These are phyloP conservation scores for Fusarium nelsonii DNA, from an alignment of 2,329 filamentous ascomycete species.

Conservation along the genomic window DNA sequence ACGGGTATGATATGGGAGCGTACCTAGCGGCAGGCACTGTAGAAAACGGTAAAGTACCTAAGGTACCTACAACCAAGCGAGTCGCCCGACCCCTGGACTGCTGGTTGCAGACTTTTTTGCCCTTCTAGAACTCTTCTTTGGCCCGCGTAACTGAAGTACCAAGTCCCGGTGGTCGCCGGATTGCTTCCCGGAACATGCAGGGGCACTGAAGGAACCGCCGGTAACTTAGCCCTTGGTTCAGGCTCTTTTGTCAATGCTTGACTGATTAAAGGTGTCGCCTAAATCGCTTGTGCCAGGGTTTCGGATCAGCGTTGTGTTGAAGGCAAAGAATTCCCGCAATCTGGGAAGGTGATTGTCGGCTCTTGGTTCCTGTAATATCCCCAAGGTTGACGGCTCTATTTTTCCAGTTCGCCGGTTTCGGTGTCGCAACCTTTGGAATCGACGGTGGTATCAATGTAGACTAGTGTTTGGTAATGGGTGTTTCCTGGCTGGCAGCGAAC, in stretches of 20 bases:
- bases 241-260: slow-evolving; percentile 30
- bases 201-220: slow-evolving; percentile 23
- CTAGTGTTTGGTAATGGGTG: slow-evolving; percentile 12
- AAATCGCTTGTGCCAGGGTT: slow-evolving; percentile 22
- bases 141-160: slow-evolving; percentile 47
- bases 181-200: slow-evolving; percentile 42
- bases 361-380: slow-evolving; percentile 4
- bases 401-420: slow-evolving; percentile 3
- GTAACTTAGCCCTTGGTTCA: slow-evolving; percentile 6
- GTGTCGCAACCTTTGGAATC: slow-evolving; percentile 8
- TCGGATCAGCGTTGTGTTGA: slow-evolving; percentile 12
- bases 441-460: slow-evolving; percentile 12
- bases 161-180: slow-evolving; percentile 39
- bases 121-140: slow-evolving; percentile 51
- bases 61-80: slow-evolving; percentile 8
- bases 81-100: slow-evolving; percentile 31
- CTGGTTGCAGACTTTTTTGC: slow-evolving; percentile 30
- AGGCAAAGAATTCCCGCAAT: slow-evolving; percentile 30
- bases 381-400: slow-evolving; percentile 12
- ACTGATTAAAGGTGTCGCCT: slow-evolving; percentile 19
- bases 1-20: slow-evolving; percentile 18
- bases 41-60: slow-evolving; percentile 3
- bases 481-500: slow-evolving; percentile 1
- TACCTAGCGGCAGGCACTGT: slow-evolving; percentile 1
- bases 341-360: not conserved